phyloP scores from a whole-genome alignment of 2,329 filamentous ascomycete genomes.

The Rutstroemia sp. region DNA sequence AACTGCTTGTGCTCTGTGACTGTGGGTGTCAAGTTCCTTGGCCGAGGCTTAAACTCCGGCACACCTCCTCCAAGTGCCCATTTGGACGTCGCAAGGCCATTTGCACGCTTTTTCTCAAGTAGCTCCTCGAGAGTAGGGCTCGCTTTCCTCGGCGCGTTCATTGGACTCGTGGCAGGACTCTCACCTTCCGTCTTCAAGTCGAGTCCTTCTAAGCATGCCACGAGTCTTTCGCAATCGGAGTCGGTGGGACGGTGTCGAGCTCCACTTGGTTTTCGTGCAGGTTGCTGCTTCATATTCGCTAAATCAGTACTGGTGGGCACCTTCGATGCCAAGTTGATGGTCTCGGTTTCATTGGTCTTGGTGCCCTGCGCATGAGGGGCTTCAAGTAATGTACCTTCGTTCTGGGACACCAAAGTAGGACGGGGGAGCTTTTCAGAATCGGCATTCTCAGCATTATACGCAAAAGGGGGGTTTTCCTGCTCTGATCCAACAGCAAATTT shows the following conservation, averaged over 20 bases:
- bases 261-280: not conserved
- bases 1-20: not conserved
- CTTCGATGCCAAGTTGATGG: too few species aligned
- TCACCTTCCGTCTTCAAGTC: not conserved
- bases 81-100: constrained; percentile 2
- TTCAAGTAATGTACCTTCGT: too few species aligned
- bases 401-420: too few species aligned
- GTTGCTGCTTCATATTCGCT: not conserved
- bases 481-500: not conserved
- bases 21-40: not conserved
- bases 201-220: not conserved
- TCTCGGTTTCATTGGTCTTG: too few species aligned
- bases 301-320: too few species aligned
- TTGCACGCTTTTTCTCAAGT: not conserved
- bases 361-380: too few species aligned
- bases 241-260: not conserved
- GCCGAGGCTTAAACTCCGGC: not conserved
- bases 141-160: not conserved
- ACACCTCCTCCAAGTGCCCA: not conserved
- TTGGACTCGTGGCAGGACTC: not conserved
- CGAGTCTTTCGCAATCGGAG: not conserved
- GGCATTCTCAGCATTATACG: too few species aligned
- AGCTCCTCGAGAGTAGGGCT: constrained; percentile 1
- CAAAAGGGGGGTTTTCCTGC: too few species aligned
- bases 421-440: too few species aligned